These are phyloP conservation scores for Claviceps quebecensis DNA, from an alignment of 2,329 filamentous ascomycete species.

Conservation along the genomic window DNA sequence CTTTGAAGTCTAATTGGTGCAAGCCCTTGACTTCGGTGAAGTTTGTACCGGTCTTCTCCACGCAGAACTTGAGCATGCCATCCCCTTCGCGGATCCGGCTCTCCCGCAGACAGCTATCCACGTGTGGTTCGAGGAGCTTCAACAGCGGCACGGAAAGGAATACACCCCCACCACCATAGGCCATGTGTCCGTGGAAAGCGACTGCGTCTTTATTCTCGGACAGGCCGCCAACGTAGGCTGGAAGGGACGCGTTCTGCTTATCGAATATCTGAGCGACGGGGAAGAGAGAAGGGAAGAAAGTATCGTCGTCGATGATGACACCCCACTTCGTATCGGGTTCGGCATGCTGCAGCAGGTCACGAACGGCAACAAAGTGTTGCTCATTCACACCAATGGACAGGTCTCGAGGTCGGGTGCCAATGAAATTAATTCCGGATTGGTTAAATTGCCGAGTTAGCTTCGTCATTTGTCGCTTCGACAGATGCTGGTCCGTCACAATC, in stretches of 20 bases:
- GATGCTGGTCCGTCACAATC: slow-evolving; percentile 28
- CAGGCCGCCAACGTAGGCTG: slow-evolving; percentile 41
- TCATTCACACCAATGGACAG: slow-evolving; percentile 29
- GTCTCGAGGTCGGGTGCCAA: slow-evolving; percentile 20
- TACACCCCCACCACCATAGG: slow-evolving; percentile 45
- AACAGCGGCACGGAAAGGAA: slow-evolving; percentile 42
- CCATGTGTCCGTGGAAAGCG: slow-evolving; percentile 40
- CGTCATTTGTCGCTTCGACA: slow-evolving; percentile 12
- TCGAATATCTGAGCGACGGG: slow-evolving; percentile 32
- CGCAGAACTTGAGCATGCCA: slow-evolving; percentile 41
- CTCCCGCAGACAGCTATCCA: slow-evolving; percentile 33
- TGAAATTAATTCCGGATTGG: slow-evolving; percentile 19
- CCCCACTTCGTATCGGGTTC: slow-evolving; percentile 37
- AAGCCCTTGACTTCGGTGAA: slow-evolving; percentile 42
- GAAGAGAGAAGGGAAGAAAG: slow-evolving; percentile 44
- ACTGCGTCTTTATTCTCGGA: slow-evolving; percentile 42
- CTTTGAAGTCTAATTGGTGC: slow-evolving; percentile 41
- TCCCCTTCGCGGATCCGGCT: slow-evolving; percentile 33
- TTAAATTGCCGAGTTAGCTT: slow-evolving; percentile 15
- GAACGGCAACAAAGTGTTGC: slow-evolving; percentile 43
- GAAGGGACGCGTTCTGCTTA: slow-evolving; percentile 31
- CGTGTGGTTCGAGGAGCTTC: slow-evolving; percentile 29
- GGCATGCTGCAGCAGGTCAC: slow-evolving; percentile 30
- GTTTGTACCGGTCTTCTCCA: slow-evolving; percentile 36
- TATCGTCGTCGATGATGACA: slow-evolving; percentile 47